These are phyloP conservation scores for Rehmannia glutinosa DNA, from an alignment of 257 asterid genomes.

Conservation along the genomic window DNA sequence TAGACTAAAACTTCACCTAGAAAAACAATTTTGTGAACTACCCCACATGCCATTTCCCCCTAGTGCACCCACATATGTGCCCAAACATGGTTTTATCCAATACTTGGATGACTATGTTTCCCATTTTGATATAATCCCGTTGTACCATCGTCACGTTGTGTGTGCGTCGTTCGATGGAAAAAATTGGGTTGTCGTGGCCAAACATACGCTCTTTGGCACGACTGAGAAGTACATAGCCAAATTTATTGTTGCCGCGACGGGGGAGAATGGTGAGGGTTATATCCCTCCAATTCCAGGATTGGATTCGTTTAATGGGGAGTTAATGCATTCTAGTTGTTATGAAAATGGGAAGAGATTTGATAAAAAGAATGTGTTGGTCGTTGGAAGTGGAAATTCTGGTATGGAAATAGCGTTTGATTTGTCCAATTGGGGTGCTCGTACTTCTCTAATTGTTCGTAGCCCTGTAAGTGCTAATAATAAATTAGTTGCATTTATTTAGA, in stretches of 20 bases:
- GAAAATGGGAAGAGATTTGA: no score
- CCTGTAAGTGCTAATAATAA: slow-evolving; percentile 46
- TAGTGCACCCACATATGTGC: slow-evolving; percentile 24
- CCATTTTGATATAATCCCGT: no score
- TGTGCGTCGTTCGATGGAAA: no score
- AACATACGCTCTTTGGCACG: no score
- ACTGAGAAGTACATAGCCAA: neutral
- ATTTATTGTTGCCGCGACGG: slow-evolving; percentile 40
- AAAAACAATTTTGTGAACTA: slow-evolving; percentile 36
- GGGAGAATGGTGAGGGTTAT: slow-evolving; percentile 33
- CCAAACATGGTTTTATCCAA: no score
- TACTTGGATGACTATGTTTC: no score
- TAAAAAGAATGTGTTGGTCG: no score
- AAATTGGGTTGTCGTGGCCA: no score
- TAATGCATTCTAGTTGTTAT: slow-evolving; percentile 31
- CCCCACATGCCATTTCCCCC: slow-evolving; percentile 36
- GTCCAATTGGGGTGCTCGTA: slow-evolving; percentile 33
- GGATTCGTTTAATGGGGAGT: slow-evolving; percentile 26
- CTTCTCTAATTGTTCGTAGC: slow-evolving; percentile 41
- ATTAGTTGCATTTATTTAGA: no score
- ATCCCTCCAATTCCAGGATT: slow-evolving; percentile 29
- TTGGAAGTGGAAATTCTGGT: no score
- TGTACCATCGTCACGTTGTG: no score
- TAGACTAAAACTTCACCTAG: slow-evolving; percentile 39
- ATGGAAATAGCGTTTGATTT: no score